Evolutionary conservation across 2,329 filamentous ascomycete species (phyloP).

Genomic region (Penicillium sp.): DNA sequence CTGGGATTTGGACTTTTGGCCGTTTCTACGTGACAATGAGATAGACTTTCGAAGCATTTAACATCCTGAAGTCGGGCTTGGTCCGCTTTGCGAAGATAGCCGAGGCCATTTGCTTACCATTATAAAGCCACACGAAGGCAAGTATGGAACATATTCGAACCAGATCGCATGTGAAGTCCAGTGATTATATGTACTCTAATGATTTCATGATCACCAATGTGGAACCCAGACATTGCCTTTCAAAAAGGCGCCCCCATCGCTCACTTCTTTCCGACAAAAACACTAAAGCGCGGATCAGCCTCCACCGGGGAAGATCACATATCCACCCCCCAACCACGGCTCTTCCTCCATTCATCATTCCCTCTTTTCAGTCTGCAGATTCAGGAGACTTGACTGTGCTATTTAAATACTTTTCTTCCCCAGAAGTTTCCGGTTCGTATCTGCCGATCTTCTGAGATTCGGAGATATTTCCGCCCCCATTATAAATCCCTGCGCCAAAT

Average conservation of each 20-base stretch:
- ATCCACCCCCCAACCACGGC: conserved; percentile 12
- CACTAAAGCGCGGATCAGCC: conserved; percentile 23
- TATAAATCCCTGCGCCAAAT: background rate
- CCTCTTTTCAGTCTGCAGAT: background rate
- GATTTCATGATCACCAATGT: conserved; percentile 2
- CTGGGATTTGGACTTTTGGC: no score
- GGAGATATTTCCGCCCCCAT: background rate
- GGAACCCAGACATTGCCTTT: conserved; percentile 3
- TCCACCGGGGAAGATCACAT: conserved; percentile 22
- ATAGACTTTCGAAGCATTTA: no score
- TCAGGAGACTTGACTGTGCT: background rate
- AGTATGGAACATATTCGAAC: background rate
- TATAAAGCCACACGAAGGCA: background rate
- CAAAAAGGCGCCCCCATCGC: background rate
- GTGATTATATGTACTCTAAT: background rate
- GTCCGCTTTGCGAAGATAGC: background rate
- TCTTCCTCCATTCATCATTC: conserved; percentile 7
- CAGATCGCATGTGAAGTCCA: background rate
- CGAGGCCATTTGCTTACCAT: background rate
- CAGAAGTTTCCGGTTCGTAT: background rate
- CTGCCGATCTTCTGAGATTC: background rate
- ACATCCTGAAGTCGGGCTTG: background rate
- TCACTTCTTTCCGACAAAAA: conserved; percentile 5
- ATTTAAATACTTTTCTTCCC: background rate
- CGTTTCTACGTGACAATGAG: no score